Evolutionary conservation across 495 filamentous ascomycete species (phyloP).

Genomic region (Copromyces sp.): DNA sequence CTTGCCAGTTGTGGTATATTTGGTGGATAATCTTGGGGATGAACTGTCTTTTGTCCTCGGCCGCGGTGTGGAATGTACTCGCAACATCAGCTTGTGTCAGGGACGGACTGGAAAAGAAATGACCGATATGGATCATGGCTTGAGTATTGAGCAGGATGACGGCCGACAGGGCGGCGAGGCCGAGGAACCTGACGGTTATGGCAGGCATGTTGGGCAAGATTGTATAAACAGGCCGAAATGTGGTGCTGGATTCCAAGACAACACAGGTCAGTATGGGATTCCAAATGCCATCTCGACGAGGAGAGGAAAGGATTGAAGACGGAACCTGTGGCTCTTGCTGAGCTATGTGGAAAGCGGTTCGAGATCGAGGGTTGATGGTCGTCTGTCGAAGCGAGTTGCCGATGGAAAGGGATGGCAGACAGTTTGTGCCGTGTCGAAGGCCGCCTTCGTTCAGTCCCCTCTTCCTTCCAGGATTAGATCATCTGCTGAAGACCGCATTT

Average conservation of each 20-base stretch:
- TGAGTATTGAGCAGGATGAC: not conserved
- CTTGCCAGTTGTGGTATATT: conserved; percentile 56
- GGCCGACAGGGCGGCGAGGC: not conserved
- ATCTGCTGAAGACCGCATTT: not conserved
- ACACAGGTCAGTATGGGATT: not conserved
- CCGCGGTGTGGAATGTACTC: not conserved
- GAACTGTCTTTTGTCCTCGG: not conserved
- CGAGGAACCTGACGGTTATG: not conserved
- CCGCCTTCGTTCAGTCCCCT: not conserved
- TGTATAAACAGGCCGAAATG: no score
- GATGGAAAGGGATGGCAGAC: not conserved
- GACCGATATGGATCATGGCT: conserved; percentile 1
- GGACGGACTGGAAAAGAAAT: conserved; percentile 1
- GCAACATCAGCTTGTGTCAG: conserved; percentile 2
- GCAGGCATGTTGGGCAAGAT: not conserved
- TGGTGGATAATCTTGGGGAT: conserved; percentile 90
- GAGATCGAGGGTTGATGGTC: not conserved
- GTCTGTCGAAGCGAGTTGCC: not conserved
- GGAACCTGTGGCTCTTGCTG: not conserved
- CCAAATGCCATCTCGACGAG: not conserved
- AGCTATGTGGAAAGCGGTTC: not conserved
- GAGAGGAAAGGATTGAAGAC: not conserved
- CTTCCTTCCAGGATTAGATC: not conserved
- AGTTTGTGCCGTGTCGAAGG: not conserved
- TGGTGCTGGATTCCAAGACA: not conserved